Conservation (phyloP, 2,329 filamentous ascomycete species). For the Botrytis pseudocinerea region DNA sequence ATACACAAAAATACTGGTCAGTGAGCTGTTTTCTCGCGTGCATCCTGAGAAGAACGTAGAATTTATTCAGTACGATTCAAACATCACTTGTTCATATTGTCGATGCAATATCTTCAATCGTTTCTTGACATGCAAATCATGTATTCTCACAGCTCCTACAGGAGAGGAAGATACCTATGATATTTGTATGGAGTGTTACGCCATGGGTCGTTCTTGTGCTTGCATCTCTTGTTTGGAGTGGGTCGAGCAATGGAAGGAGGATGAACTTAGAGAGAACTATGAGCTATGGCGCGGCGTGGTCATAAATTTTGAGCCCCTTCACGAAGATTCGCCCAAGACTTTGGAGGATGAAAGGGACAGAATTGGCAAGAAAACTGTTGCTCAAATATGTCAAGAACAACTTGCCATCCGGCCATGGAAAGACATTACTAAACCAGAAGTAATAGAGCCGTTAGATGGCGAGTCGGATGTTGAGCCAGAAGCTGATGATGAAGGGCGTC, state of each 20-base stretch:
- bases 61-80: constrained; percentile 79
- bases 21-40: constrained; percentile 78
- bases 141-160: constrained; percentile 67
- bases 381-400: constrained; percentile 93
- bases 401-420: constrained; percentile 77
- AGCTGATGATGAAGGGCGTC: constrained; percentile 63
- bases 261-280: constrained; percentile 72
- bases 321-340: constrained; percentile 68
- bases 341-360: constrained; percentile 69
- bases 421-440: constrained; percentile 59
- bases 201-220: constrained; percentile 90
- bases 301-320: constrained; percentile 68
- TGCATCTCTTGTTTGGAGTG: constrained; percentile 84
- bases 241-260: constrained; percentile 93
- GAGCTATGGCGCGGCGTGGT: constrained; percentile 81
- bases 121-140: constrained; percentile 89
- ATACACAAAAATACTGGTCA: constrained; percentile 76
- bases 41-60: constrained; percentile 68
- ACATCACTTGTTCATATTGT: constrained; percentile 94
- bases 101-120: constrained; percentile 96
- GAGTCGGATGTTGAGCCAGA: constrained; percentile 55
- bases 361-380: constrained; percentile 74
- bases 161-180: constrained; percentile 86
- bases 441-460: constrained; percentile 39
- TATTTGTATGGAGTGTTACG: constrained; percentile 96